Evolutionary conservation across 1,284 basidiomycete species (phyloP), one percentile per base, ranked within the genome.

Genomic region (Tausonia pullulans): DNA sequence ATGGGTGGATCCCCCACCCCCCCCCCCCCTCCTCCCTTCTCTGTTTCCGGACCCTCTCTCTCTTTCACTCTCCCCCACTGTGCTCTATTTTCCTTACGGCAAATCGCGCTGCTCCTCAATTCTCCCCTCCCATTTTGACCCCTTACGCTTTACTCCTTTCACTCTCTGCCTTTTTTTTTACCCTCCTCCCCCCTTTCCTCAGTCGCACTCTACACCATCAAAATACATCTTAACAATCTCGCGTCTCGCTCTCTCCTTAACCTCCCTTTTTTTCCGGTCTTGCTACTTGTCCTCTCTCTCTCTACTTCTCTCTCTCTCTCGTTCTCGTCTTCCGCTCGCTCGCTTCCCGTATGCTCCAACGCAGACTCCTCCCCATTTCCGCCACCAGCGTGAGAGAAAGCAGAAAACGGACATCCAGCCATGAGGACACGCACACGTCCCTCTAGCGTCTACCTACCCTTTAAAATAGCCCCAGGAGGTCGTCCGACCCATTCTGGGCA

Each of bases 381-480:
- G 27, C 27, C 27, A 27, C 27, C 27, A 27, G 27, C 27, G 27
- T 27, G 27, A 27, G 27, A 27, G 27, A 27, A 27, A 27, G 27
- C 27, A 27, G 27, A 27, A 27, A 27, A 27, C 27, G 27, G 27
- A 27, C 27, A 27, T 27, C 27, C 27, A 27, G 27, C 27, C 27
- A 27, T 27, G 27, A 27, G 27, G 27, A 27, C 27, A 27, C 27
- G 27, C 27, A 27, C 27, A 27, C 27, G 27, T 27, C 27, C 1
- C 27, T 27, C 27, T 27, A 27, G 27, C 27, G 27, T 27, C 27
- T 27, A 49, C 48, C 48, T 14, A 54, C 52, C 9, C 11, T 39
- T 63, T 48, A 63, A n/a, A 63, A 63, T 43, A 63, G 54, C 10
- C 61, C 61, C 5, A 63, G 54, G 14, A 63, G 54, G 16, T 63